Evolutionary conservation across 179 eudicot species (phyloP).

Genomic region (Patellifolia procumbens): DNA sequence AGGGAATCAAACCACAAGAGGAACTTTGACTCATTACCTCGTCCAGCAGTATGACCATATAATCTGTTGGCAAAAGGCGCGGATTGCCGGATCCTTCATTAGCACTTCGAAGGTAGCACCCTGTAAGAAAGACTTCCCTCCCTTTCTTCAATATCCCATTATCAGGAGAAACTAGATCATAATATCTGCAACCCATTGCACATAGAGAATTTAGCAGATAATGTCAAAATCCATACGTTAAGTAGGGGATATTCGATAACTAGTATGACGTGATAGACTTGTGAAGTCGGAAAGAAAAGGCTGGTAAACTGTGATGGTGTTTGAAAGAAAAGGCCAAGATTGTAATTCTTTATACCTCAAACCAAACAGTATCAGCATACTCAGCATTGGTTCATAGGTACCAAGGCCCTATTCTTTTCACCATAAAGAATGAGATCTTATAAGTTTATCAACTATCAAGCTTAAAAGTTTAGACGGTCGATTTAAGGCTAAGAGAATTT

Average conservation of each 20-base stretch:
- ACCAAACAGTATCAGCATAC: not conserved
- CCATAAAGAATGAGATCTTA: not conserved
- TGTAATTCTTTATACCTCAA: not conserved
- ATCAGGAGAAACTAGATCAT: slow-evolving; percentile 63
- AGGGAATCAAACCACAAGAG: not conserved
- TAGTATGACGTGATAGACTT: not conserved
- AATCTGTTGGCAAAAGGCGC: slow-evolving; percentile 90
- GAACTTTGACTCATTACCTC: slow-evolving; percentile 54
- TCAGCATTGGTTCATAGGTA: not conserved
- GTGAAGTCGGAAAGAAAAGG: not conserved
- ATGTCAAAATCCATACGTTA: not conserved
- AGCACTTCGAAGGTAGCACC: slow-evolving; percentile 87
- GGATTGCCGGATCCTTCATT: slow-evolving; percentile 53
- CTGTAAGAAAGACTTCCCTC: slow-evolving; percentile 81
- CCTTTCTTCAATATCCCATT: slow-evolving; percentile 88
- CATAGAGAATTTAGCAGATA: not conserved
- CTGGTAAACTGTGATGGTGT: too few relatives aligned
- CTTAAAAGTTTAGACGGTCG: not conserved
- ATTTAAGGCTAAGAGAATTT: not conserved
- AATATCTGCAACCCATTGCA: slow-evolving; percentile 53
- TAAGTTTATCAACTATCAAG: not conserved
- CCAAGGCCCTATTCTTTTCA: not conserved
- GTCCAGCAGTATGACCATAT: slow-evolving; percentile 75
- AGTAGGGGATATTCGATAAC: not conserved
- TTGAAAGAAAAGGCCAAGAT: not conserved